Conservation (phyloP, 2,329 filamentous ascomycete genomes). For the Talaromyces sp. region DNA sequence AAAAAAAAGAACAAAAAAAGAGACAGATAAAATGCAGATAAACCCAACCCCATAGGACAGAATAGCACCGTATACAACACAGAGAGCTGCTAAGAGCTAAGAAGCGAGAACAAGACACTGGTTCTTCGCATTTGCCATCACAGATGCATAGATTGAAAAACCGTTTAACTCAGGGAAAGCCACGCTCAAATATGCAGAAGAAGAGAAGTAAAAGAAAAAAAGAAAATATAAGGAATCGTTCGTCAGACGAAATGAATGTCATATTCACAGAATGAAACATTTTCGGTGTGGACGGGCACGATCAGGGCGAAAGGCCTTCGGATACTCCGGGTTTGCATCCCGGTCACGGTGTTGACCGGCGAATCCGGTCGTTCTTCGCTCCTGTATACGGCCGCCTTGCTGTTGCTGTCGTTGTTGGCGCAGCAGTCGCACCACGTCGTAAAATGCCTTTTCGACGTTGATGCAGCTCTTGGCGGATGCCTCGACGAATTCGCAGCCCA, state of each 20-base stretch:
- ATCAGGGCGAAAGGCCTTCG: constrained; percentile 36
- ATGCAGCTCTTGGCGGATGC: constrained; percentile 97
- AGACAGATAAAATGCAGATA: constrained; percentile 13
- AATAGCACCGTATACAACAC: constrained; percentile 20
- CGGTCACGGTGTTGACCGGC: constrained; percentile 31
- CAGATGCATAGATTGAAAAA: constrained; percentile 11
- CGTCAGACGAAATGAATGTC: background rate
- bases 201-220: constrained; percentile 1
- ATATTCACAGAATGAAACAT: constrained; percentile 34
- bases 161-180: constrained; percentile 6
- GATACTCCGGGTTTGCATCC: constrained; percentile 34
- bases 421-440: constrained; percentile 90
- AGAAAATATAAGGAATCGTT: background rate
- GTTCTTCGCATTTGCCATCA: constrained; percentile 4
- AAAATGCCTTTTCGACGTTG: constrained; percentile 97
- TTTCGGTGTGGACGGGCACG: constrained; percentile 32
- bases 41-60: constrained; percentile 9
- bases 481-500: constrained; percentile 95
- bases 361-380: constrained; percentile 34
- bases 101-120: background rate
- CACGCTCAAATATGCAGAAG: constrained; percentile 12
- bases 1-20: no score
- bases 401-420: constrained; percentile 65
- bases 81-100: constrained; percentile 11
- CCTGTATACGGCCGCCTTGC: constrained; percentile 29